phyloP scores from a whole-genome alignment of 2,329 filamentous ascomycete genomes.

The Fusarium cicatricum region DNA sequence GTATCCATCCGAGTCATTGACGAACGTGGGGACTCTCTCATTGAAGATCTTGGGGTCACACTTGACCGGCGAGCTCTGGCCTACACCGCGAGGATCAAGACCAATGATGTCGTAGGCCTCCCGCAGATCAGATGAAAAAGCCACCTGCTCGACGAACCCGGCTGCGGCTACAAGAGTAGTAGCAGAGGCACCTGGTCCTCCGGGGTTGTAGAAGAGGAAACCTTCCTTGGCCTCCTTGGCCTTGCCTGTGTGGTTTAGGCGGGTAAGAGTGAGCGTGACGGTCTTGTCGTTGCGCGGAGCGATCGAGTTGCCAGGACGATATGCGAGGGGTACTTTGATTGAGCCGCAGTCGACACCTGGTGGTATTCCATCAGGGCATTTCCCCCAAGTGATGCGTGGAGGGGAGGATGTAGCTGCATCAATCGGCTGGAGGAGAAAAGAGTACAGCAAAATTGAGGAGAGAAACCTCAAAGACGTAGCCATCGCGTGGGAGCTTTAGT shows the following conservation, averaged over 20 bases:
- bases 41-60: constrained; percentile 48
- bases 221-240: constrained; percentile 21
- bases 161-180: constrained; percentile 18
- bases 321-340: constrained; percentile 29
- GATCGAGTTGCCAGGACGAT: constrained; percentile 26
- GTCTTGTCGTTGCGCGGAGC: constrained; percentile 13
- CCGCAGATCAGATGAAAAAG: constrained; percentile 24
- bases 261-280: constrained; percentile 9
- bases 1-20: constrained; percentile 5
- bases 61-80: constrained; percentile 50
- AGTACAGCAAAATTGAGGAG: constrained; percentile 1
- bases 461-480: neutral
- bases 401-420: neutral
- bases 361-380: constrained; percentile 14
- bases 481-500: neutral
- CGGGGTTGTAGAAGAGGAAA: constrained; percentile 34
- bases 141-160: constrained; percentile 8
- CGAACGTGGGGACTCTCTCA: constrained; percentile 13
- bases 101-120: constrained; percentile 52
- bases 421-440: neutral
- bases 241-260: constrained; percentile 28
- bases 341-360: constrained; percentile 29
- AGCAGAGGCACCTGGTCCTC: constrained; percentile 31
- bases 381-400: constrained; percentile 11
- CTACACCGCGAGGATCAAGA: constrained; percentile 54